Conservation (phyloP, 768 basidiomycete species). For the Trichaptum fuscoviolaceum region DNA sequence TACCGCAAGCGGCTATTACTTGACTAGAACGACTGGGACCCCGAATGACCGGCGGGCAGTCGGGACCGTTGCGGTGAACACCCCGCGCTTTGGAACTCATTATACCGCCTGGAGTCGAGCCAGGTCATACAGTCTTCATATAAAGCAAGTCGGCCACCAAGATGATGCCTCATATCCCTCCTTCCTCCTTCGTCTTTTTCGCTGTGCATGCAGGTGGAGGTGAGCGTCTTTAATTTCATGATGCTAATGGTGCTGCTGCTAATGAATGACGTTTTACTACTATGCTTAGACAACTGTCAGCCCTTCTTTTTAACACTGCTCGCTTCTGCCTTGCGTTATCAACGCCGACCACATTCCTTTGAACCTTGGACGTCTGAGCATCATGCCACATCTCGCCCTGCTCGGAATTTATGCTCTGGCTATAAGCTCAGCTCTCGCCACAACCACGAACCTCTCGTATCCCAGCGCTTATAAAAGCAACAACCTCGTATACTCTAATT, state of each 20-base stretch:
- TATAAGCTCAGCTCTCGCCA: neutral
- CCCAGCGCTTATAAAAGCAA: neutral
- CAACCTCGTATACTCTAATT: slow-evolving; percentile 45
- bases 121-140: neutral
- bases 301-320: neutral
- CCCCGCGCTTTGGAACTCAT: neutral
- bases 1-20: too few relatives aligned
- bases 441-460: neutral
- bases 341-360: neutral
- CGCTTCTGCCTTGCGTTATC: neutral
- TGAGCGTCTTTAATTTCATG: neutral
- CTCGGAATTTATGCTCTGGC: neutral
- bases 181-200: neutral
- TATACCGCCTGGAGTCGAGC: neutral
- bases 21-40: neutral
- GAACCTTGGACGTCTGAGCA: neutral
- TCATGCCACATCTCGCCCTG: neutral
- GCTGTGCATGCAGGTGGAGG: neutral
- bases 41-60: neutral
- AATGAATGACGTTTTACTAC: neutral
- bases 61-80: neutral
- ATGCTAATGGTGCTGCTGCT: neutral
- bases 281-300: neutral
- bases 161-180: neutral
- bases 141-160: neutral